Conservation (phyloP, 1,139 yeast genomes). For the Geotrichum armillariae region DNA sequence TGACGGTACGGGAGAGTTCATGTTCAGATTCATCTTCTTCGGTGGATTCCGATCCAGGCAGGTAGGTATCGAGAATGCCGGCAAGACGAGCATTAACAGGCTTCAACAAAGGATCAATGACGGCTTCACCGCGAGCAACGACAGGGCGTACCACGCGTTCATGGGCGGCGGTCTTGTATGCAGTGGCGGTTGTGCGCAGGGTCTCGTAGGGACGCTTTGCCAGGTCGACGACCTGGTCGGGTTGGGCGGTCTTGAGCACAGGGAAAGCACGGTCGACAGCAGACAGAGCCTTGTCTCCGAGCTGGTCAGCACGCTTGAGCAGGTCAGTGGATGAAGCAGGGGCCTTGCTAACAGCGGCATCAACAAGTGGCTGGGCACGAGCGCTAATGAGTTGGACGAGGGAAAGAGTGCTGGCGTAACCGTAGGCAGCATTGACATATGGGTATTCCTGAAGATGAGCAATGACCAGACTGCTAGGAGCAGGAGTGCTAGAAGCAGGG, state of each 20-base stretch:
- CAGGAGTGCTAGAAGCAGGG: neutral
- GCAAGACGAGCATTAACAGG: constrained; percentile 61
- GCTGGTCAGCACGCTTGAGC: constrained; percentile 36
- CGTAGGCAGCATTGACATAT: constrained; percentile 59
- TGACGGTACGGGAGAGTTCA: constrained; percentile 35
- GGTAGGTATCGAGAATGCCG: constrained; percentile 44
- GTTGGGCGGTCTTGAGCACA: constrained; percentile 37
- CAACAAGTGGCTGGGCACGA: constrained; percentile 56
- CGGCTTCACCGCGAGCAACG: constrained; percentile 54
- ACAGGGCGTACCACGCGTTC: constrained; percentile 37
- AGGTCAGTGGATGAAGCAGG: constrained; percentile 39
- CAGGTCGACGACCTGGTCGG: constrained; percentile 37
- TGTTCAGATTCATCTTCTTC: constrained; percentile 45
- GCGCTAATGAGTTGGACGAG: constrained; percentile 57
- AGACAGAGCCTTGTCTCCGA: constrained; percentile 39
- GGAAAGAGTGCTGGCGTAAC: constrained; percentile 61
- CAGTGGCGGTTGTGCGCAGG: constrained; percentile 32
- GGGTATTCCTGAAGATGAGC: constrained; percentile 52
- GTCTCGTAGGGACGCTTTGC: constrained; percentile 38
- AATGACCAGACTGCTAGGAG: constrained; percentile 35
- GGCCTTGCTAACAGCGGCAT: constrained; percentile 41
- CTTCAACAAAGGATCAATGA: constrained; percentile 61
- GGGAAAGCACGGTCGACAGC: constrained; percentile 41
- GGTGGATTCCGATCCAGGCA: constrained; percentile 40
- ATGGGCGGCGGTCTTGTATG: constrained; percentile 36